Evolutionary conservation across 2,329 filamentous ascomycete species (phyloP).

Genomic region (Domatiomyces globalis): DNA sequence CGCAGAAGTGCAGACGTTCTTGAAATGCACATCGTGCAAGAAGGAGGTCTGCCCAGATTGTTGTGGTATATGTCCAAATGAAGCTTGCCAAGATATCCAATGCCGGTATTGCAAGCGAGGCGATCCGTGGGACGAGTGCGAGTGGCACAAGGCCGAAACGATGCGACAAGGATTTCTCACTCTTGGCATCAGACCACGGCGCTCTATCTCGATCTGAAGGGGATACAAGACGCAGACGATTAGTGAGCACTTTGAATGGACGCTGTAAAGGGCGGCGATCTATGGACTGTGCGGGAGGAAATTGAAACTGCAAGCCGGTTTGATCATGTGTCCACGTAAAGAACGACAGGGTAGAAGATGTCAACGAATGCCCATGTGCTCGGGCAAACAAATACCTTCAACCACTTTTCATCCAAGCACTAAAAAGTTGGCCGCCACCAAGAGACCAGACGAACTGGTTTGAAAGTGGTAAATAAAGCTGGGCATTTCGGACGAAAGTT

Average conservation of each 20-base stretch:
- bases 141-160: conserved; percentile 21
- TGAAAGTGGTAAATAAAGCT: too few relatives aligned
- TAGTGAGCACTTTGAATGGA: background rate
- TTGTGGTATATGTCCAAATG: conserved; percentile 24
- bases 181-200: background rate
- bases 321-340: background rate
- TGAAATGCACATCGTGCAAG: conserved; percentile 24
- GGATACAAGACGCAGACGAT: background rate
- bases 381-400: too few relatives aligned
- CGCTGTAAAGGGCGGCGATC: too few relatives aligned
- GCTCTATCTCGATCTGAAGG: background rate
- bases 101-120: conserved; percentile 24
- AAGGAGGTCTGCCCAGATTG: conserved; percentile 24
- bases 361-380: too few relatives aligned
- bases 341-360: too few relatives aligned
- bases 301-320: background rate
- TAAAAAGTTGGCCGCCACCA: too few relatives aligned
- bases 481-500: background rate
- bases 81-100: conserved; percentile 23
- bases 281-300: background rate
- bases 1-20: conserved; percentile 22
- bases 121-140: conserved; percentile 22
- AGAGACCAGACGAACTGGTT: background rate
- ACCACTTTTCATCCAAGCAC: too few relatives aligned
- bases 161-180: background rate